These are phyloP conservation scores for Phialophora expanda DNA, from an alignment of 2,329 filamentous ascomycete species.

Conservation along the genomic window DNA sequence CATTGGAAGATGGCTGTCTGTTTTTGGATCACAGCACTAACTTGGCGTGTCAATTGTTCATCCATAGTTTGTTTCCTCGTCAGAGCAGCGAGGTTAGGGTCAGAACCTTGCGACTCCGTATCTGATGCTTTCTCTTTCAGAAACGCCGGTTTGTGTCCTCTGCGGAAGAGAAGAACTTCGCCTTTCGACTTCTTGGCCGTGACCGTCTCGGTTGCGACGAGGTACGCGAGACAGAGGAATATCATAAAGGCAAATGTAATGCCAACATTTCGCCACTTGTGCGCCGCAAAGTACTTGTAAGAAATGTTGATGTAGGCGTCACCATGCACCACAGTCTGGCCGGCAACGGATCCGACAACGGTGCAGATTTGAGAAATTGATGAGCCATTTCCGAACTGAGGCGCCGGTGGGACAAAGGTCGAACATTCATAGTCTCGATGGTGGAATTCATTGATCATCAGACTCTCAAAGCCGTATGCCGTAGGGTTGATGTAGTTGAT, in stretches of 20 bases:
- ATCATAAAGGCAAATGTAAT: slow-evolving; percentile 69
- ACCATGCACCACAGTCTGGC: slow-evolving; percentile 60
- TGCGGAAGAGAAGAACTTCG: slow-evolving; percentile 75
- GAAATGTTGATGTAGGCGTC: slow-evolving; percentile 61
- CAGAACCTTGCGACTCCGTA: slow-evolving; percentile 19
- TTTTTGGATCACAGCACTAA: slow-evolving; percentile 46
- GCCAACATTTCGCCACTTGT: slow-evolving; percentile 74
- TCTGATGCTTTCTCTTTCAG: slow-evolving; percentile 22
- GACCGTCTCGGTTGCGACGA: slow-evolving; percentile 66
- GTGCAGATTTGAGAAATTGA: slow-evolving; percentile 74
- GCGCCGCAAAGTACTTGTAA: slow-evolving; percentile 62
- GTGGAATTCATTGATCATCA: slow-evolving; percentile 64
- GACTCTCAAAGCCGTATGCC: slow-evolving; percentile 68
- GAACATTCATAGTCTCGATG: slow-evolving; percentile 63
- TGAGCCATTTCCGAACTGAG: slow-evolving; percentile 57
- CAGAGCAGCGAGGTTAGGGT: slow-evolving; percentile 23
- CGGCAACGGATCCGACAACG: slow-evolving; percentile 62
- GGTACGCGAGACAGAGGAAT: slow-evolving; percentile 67
- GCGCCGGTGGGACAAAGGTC: slow-evolving; percentile 51
- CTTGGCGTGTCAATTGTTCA: slow-evolving; percentile 26
- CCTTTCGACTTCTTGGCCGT: slow-evolving; percentile 75
- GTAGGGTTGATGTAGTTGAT: slow-evolving; percentile 70
- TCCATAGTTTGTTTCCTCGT: slow-evolving; percentile 23
- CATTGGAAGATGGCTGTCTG: slow-evolving; percentile 84
- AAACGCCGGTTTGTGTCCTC: slow-evolving; percentile 64